Evolutionary conservation across 176 grass and related monocot species (phyloP).

Genomic region (Canna indica): DNA sequence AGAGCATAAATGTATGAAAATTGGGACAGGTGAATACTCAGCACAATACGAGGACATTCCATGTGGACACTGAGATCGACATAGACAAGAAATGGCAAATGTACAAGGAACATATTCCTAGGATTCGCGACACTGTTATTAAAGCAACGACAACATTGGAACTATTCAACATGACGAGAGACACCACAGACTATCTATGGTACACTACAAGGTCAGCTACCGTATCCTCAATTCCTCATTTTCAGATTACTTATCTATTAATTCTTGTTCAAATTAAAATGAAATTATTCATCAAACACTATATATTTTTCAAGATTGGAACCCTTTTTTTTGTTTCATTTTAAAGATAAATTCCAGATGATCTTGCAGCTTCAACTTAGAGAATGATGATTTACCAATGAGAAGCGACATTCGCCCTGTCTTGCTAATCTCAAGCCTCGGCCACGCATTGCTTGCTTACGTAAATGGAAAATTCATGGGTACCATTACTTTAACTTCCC

Average conservation of each 20-base stretch:
- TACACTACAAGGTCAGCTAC: slow-evolving; percentile 60
- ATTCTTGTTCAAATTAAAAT: no score
- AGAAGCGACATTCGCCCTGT: slow-evolving; percentile 53
- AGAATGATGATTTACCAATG: slow-evolving; percentile 50
- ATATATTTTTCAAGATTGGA: no score
- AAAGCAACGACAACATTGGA: slow-evolving; percentile 24
- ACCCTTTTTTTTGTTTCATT: not conserved
- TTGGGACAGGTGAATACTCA: slow-evolving; percentile 62
- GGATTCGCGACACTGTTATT: slow-evolving; percentile 22
- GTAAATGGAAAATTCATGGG: slow-evolving; percentile 51
- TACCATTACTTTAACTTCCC: slow-evolving; percentile 7
- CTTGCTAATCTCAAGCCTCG: slow-evolving; percentile 48
- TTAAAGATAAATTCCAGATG: no score
- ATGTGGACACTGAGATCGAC: slow-evolving; percentile 26
- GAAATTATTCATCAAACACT: no score
- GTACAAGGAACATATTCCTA: slow-evolving; percentile 41
- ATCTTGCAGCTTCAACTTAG: slow-evolving; percentile 60
- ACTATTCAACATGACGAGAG: slow-evolving; percentile 50
- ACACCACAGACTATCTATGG: slow-evolving; percentile 84
- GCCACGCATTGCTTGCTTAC: slow-evolving; percentile 49
- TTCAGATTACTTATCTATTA: no score
- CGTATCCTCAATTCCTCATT: no score
- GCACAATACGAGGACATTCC: slow-evolving; percentile 80
- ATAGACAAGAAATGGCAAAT: slow-evolving; percentile 69
- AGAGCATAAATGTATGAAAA: no score